Conservation (phyloP, 169 alveolate species). For the Plasmodium coatneyi region DNA sequence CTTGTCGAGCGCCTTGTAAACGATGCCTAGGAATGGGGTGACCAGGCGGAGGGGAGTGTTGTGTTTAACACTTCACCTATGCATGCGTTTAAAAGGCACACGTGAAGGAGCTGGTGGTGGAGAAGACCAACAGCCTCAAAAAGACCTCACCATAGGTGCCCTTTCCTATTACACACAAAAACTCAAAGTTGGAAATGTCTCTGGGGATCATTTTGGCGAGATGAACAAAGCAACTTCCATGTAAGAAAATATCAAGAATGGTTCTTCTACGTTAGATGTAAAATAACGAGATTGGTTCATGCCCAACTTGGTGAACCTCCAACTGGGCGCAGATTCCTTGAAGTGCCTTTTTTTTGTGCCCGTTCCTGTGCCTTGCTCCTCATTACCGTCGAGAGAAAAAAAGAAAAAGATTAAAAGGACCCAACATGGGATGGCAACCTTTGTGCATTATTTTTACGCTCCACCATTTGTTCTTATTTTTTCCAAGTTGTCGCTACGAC, state of each 20-base stretch:
- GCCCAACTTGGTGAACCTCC: neutral
- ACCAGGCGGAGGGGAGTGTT: neutral
- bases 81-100: neutral
- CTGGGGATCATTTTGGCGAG: slow-evolving; percentile 16
- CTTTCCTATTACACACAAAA: slow-evolving; percentile 64
- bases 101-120: neutral
- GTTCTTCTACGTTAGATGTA: neutral
- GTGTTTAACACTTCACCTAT: neutral
- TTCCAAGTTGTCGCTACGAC: neutral
- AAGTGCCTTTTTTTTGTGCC: neutral
- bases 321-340: neutral
- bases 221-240: neutral
- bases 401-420: neutral
- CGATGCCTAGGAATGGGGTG: slow-evolving; percentile 4
- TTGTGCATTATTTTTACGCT: neutral
- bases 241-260: neutral
- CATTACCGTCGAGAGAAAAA: neutral
- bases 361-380: neutral
- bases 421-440: neutral
- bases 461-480: neutral
- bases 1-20: slow-evolving; percentile 62
- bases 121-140: neutral
- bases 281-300: neutral
- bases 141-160: slow-evolving; percentile 64
- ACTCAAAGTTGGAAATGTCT: slow-evolving; percentile 54